These are phyloP conservation scores for Aspergillus asperescens DNA, from an alignment of 495 filamentous ascomycete species.

Conservation along the genomic window DNA sequence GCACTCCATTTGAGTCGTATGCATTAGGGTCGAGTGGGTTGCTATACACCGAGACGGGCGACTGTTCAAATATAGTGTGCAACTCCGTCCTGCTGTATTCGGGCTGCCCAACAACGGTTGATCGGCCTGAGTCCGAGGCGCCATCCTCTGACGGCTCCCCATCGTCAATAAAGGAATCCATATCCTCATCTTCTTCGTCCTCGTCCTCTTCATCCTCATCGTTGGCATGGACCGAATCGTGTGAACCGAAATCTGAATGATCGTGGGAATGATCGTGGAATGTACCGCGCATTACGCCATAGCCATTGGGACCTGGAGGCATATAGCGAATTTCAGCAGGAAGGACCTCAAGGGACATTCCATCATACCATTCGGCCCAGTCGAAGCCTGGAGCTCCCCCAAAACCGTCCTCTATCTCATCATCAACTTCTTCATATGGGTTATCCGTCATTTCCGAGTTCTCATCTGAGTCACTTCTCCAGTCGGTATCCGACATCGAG, in stretches of 20 bases:
- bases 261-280: not conserved
- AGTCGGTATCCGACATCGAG: constrained; percentile 26
- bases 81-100: constrained; percentile 12
- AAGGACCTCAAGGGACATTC: constrained; percentile 9
- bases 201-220: constrained; percentile 22
- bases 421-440: constrained; percentile 16
- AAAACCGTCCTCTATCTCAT: constrained; percentile 33
- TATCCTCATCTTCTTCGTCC: constrained; percentile 34
- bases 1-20: not conserved
- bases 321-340: constrained; percentile 10
- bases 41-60: constrained; percentile 9
- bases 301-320: not conserved
- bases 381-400: constrained; percentile 17
- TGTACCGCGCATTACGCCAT: not conserved
- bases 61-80: constrained; percentile 7
- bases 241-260: not conserved
- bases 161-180: constrained; percentile 41
- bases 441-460: constrained; percentile 32
- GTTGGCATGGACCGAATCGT: not conserved
- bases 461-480: constrained; percentile 26
- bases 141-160: constrained; percentile 22
- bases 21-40: not conserved
- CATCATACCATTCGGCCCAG: constrained; percentile 22
- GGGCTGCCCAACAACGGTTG: constrained; percentile 27
- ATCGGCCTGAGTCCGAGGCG: constrained; percentile 25